A percentile compares a stretch with the other conserved stretches of the same genome.
Conservation (phyloP, 164 flowering plant genomes). For the Magnolia kwangsiensis region DNA sequence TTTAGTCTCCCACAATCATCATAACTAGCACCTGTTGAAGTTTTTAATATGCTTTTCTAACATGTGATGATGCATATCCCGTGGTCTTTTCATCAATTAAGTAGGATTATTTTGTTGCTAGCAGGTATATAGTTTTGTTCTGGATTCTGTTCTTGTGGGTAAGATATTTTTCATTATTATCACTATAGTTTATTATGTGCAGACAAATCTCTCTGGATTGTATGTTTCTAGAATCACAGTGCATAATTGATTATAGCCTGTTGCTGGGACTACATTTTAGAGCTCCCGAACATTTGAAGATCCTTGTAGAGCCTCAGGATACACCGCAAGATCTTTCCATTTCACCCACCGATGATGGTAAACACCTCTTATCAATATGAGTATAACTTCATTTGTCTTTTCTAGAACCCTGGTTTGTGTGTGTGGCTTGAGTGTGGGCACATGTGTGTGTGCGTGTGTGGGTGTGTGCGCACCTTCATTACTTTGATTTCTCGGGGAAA, state of each 20-base stretch:
- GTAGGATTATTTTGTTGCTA: no score
- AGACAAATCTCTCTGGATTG: constrained; percentile 79
- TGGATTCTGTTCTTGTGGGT: background rate
- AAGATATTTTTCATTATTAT: constrained; percentile 5
- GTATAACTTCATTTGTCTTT: constrained; percentile 2
- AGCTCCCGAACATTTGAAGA: constrained; percentile 75
- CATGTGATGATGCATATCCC: no score
- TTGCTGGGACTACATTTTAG: constrained; percentile 88
- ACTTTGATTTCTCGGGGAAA: no score
- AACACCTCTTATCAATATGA: constrained; percentile 10
- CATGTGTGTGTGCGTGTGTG: no score
- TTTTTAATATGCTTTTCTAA: no score
- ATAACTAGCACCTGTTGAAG: no score
- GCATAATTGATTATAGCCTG: constrained; percentile 91
- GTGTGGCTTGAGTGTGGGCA: no score
- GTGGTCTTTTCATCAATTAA: no score
- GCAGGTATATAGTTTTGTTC: background rate
- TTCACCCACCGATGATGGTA: constrained; percentile 38
- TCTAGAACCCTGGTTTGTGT: no score
- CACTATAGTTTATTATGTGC: constrained; percentile 22
- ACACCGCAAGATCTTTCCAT: constrained; percentile 21
- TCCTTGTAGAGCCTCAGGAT: constrained; percentile 37
- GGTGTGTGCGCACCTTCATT: no score
- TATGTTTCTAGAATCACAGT: constrained; percentile 69
- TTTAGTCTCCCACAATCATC: no score